Base-by-base conservation (phyloP, 805 yeast species). In the Lachancea sp. region DNA sequence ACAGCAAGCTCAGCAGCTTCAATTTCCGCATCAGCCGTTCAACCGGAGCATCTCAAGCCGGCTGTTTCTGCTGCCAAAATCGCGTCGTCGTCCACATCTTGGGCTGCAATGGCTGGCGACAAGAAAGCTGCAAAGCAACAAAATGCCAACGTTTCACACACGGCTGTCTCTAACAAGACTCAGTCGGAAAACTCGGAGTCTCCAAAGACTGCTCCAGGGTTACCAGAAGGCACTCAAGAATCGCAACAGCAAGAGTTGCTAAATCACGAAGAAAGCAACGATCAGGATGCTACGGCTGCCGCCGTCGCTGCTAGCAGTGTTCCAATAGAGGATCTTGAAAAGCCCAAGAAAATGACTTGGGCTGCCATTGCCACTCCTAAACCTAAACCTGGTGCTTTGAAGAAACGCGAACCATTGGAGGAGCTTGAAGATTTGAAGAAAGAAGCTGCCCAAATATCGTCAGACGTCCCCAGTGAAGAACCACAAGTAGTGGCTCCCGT, bases 281-380 rank as follows among this genome's bases (percentile, higher is more conserved):
- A 64, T 36, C 57, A 64, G 13, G 49, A 59, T 7, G 52, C 57
- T 37, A 44, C 49, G 29, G 36, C 48, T 6, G 60, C 65, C 36
- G 57, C 65, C 15, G 49, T 60, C 4, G 51, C 62, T 9, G 50
- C 57, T 38, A 45, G 44, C 41, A 36, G 46, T 11, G 49, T 15
- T 6, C 36, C 30, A 10, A 16, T 26, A 16, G 42, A 43, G 22
- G 44, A 41, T n/a, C 3, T 34, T 4, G 46, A 46, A 17, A 54
- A 52, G 45, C 56, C 60, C 22, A 62, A 58, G 55, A 62, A 69
- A 52, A 69, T 71, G 57, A 72, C 87, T 4, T 82, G 88, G 85
- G 87, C 88, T 26, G 77, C 89, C 15, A 77, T 82, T 55, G 81
- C 82, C 42, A 67, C 78, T 45, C 81, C 87, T 37, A 72, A 74